Evolutionary conservation across 176 grass and related monocot genomes (phyloP).

Genomic region (Ananas comosus): DNA sequence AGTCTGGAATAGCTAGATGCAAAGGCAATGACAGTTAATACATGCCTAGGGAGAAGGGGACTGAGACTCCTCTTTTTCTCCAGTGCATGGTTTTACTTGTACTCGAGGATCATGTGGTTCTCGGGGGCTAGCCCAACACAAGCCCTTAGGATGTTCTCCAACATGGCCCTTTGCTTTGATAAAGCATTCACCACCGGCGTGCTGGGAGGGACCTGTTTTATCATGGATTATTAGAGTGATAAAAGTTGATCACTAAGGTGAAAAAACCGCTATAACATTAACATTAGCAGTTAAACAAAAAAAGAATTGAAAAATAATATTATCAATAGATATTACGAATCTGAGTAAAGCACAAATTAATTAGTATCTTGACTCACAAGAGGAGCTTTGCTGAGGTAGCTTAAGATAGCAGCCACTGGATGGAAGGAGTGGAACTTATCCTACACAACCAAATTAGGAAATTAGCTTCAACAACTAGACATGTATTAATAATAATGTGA

Average conservation of each 20-base stretch:
- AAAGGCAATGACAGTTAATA: too few species aligned
- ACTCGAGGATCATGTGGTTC: conserved; percentile 94
- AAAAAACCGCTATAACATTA: too few species aligned
- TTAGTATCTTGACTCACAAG: conserved; percentile 41
- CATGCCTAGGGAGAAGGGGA: too few species aligned
- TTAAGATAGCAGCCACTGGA: conserved; percentile 88
- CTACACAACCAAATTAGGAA: conserved; percentile 24
- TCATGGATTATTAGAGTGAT: not conserved
- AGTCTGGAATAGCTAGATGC: too few species aligned
- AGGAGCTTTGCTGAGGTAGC: conserved; percentile 95
- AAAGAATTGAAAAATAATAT: not conserved
- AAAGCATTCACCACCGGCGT: conserved; percentile 96
- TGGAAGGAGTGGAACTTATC: conserved; percentile 97
- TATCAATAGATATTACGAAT: not conserved
- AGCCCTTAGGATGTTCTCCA: conserved; percentile 97
- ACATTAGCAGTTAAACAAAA: not conserved
- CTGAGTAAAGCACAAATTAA: not conserved
- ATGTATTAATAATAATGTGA: not conserved
- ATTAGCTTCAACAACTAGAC: not conserved
- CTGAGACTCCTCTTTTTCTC: too few species aligned
- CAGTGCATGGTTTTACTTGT: conserved; percentile 49
- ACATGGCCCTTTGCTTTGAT: conserved; percentile 92
- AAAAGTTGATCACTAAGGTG: too few species aligned
- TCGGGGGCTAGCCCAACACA: conserved; percentile 86
- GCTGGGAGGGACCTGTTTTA: conserved; percentile 71